phyloP scores from a whole-genome alignment of 202 grass and related monocot genomes.

The Elaeis oleifera region DNA sequence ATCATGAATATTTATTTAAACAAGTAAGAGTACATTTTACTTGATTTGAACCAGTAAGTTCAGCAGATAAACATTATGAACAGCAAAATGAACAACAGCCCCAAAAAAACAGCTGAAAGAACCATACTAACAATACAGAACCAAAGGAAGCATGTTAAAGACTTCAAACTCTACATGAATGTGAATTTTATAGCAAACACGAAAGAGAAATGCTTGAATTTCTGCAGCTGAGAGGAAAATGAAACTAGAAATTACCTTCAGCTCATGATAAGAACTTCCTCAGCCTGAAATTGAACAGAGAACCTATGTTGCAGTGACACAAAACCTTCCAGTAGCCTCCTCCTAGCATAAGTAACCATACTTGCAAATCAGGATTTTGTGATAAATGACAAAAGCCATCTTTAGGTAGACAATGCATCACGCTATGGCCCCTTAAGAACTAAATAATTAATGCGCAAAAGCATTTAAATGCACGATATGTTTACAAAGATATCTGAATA shows the following conservation, averaged over 20 bases:
- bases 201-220: background rate
- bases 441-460: too few species aligned
- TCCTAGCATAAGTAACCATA: slow-evolving; percentile 27
- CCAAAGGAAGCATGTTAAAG: too few species aligned
- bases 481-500: too few species aligned
- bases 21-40: too few species aligned
- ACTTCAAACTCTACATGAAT: background rate
- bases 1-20: too few species aligned
- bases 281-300: slow-evolving; percentile 17
- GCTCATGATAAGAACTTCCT: slow-evolving; percentile 40
- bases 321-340: slow-evolving; percentile 57
- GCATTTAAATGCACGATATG: too few species aligned
- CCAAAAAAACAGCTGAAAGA: background rate
- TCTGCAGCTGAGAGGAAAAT: too few species aligned
- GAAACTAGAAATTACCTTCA: slow-evolving; percentile 48
- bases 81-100: too few species aligned
- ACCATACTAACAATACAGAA: background rate
- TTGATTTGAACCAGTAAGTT: too few species aligned
- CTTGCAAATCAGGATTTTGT: background rate
- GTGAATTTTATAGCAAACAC: background rate
- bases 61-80: too few species aligned
- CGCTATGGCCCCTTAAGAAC: too few species aligned
- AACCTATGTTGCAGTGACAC: slow-evolving; percentile 28
- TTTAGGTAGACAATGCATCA: too few species aligned
- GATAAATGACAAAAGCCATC: background rate